Base-by-base conservation (phyloP, 2,329 filamentous ascomycete genomes). In the Beauveria asiatica region DNA sequence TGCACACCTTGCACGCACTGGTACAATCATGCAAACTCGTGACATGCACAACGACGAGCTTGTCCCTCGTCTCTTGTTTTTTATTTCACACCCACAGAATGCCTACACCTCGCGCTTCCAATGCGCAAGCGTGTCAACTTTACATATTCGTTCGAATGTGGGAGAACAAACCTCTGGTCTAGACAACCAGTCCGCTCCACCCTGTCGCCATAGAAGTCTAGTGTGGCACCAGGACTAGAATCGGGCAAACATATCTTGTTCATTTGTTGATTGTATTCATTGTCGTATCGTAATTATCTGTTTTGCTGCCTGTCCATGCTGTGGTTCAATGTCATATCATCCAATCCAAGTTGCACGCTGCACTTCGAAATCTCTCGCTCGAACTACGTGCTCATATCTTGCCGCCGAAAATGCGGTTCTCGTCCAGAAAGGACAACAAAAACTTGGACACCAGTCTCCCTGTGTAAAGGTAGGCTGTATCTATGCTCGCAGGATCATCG, bases 161-260 rank as follows among this genome's bases (percentile, higher is more conserved):
- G 82, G 80, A 85, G 80, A 84, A 78, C 68, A 79, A 84, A 69
- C 75, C 73, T 72, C 78, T 72, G 82, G 83, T 81, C 82, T 84
- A 84, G 83, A 85, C 83, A 85, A 81, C 83, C 83, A 70, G 81
- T 83, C 82, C 79, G 75, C 78, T 85, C 83, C 83, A 85, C 83
- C 83, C 83, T 83, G 82, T 75, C 80, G 76, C 74, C 77, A 81
- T 79, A 75, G 78, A 80, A 62, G 65, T 61, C 66, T 57, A 73
- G 77, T 84, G 80, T 80, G 80, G 73, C 74, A 78, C 76, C 78
- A 77, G 83, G 83, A 85, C 83, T 85, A 85, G 79, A 79, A 78
- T 76, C 77, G 80, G 82, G 81, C 81, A 80, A 69, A 85, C 80
- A 84, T 78, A 60, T 53, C 13, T 60, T 25, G 55, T 51, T 30